These are phyloP conservation scores for Isabelozyma heimii DNA, from an alignment of 805 yeast genomes.

Conservation along the genomic window DNA sequence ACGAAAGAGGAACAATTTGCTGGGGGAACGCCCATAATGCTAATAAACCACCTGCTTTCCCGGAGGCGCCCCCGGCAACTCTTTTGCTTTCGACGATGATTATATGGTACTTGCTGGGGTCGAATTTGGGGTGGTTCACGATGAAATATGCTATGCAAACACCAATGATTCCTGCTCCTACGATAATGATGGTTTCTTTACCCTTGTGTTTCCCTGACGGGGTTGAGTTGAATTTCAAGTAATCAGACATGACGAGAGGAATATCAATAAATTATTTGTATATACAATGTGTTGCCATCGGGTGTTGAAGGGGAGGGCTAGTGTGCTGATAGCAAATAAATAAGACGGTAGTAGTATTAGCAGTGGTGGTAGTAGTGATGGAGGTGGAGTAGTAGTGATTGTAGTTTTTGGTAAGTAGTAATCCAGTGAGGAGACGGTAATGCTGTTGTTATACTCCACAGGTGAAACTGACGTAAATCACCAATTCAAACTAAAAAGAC, in stretches of 20 bases:
- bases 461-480: too few species aligned
- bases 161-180: slow-evolving; percentile 96
- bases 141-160: slow-evolving; percentile 91
- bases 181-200: slow-evolving; percentile 76
- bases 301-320: too few species aligned
- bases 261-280: too few species aligned
- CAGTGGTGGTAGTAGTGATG: too few species aligned
- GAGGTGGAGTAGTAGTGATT: too few species aligned
- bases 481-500: too few species aligned
- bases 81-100: slow-evolving; percentile 84
- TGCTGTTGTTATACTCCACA: too few species aligned
- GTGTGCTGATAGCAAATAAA: too few species aligned
- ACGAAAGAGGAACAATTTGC: slow-evolving; percentile 86
- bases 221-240: slow-evolving; percentile 29
- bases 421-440: background rate
- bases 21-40: slow-evolving; percentile 98
- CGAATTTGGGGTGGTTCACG: slow-evolving; percentile 78
- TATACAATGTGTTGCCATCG: too few species aligned
- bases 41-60: slow-evolving; percentile 94
- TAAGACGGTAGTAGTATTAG: too few species aligned
- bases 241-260: slow-evolving; percentile 20
- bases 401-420: too few species aligned
- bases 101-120: slow-evolving; percentile 70
- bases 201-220: slow-evolving; percentile 53
- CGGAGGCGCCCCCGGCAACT: slow-evolving; percentile 96